Evolutionary conservation across 768 basidiomycete genomes (phyloP), one percentile per base, ranked within the genome.

Genomic region (Phylloporus arenicola): DNA sequence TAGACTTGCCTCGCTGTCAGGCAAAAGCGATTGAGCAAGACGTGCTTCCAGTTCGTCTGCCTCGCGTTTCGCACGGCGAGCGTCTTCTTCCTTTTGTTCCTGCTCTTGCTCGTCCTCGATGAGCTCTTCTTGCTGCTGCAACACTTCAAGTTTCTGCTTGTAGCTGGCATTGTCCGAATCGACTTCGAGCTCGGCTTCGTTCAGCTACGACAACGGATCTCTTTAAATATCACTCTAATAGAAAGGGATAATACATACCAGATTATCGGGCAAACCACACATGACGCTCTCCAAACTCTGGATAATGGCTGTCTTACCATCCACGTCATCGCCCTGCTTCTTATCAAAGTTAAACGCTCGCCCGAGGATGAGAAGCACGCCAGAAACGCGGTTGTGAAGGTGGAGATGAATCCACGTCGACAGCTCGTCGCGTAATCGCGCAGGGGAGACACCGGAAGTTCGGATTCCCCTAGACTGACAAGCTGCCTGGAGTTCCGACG

Each of bases 61-160:
- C 68, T 88, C 91, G 59, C 84, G 83, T 65, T 83, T 84, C 40
- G 84, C 86, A 50, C 88, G 86, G 37, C 92, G 84, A n/a, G 91
- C 88, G 64, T 88, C 83, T 66, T 92, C 88, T 66, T 92, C 91
- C 71, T 93, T 88, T 69, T 94, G 86, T 55, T 99, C 96, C 69
- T 99, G 96, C 66, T 97, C 96, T 56, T 93, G 83, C 70, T 99
- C 96, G 67, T 99, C 96, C 64, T 99, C 94, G 64, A 99, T 99
- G 54, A 99, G 90, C 68, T 99, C 96, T 65, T 99, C 91, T 69
- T 99, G 96, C 61, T 99, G 91, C 60, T 96, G 92, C 64, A 99
- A 73, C 22, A 99, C 95, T 55, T 98, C 96, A 48, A 99, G 80
- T 70, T 95, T 96, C 75, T 98, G 91, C 75, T 96, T 95, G 79